Base-by-base conservation (phyloP, 805 yeast genomes). In the Zygotorulaspora chibaensis region DNA sequence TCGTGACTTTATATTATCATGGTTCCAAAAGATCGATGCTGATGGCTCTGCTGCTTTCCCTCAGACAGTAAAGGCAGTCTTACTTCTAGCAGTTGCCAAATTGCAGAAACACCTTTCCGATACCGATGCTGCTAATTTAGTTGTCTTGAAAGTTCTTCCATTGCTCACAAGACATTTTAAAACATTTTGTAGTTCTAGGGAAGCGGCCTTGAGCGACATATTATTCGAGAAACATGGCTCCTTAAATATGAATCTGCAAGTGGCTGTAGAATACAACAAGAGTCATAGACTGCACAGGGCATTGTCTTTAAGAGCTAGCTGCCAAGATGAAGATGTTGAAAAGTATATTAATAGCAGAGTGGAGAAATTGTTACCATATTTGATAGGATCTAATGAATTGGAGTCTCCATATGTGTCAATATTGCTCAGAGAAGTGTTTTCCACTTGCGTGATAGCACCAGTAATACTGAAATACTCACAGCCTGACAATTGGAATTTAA, bases 401-500 rank as follows among this genome's bases (percentile, higher is more conserved):
- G 48, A 63, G 2, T 80, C 84, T 8, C 69, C 70, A 0, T 70
- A 81, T 2, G 80, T 79, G 0, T 46, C 52, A 0, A 61, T 74
- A 0, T 65, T 90, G 8, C 55, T 83, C 0, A 69, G 81, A 31
- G 96, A 90, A 55, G 70, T 90, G 5, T 43, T 87, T 2, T 61
- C 86, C 0, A 70, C 79, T 18, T 74, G 77, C 44, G 77, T 88
- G 0, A 50, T 87, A 9, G 59, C 63, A 17, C 86, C 88, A 0
- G 42, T 77, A 0, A 35, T 72, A 5, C 59, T 68, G 6, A 75
- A 83, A 66, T 54, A 84, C 1, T 66, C 83, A 0, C 90, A 84
- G 40, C 79, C 91, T 1, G 95, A 88, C 59, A 84, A 79, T 48
- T 84, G 84, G 78, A 90, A 90, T 60, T 76, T 79, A 45, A 57